Base-by-base conservation (phyloP, 768 basidiomycete genomes). In the Podaxis carcinomalis region DNA sequence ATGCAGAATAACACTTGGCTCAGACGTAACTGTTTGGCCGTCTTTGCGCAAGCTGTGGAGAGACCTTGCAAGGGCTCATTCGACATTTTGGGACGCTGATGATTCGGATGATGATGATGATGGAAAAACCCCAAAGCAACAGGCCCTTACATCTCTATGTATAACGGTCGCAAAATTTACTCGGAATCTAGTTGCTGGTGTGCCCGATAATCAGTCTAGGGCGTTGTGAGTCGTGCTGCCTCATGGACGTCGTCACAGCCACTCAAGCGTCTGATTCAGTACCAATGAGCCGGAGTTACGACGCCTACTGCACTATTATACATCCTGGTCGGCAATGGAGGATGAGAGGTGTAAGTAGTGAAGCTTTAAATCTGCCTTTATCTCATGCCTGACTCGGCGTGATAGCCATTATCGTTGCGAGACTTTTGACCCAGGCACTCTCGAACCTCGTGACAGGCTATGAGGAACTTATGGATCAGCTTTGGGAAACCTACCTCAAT, bases 361-460 rank as follows among this genome's bases (percentile, higher is more conserved):
- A 52, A 11, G 42, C 36, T 44, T 21, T 16, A 19, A n/a, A 19
- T 40, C 39, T 40, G 14, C 16, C 21, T 9, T 23, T 52, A 52
- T 52, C 23, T 37, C 56, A 49, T 58, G 51, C 37, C 28, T 54
- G 52, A 61, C 32, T 14, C 35, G 27, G 14, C 23, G 32, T 14
- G 36, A 54, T 44, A 95, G 94, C 83, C 61, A 78, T 84, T 57
- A 74, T 80, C 0, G 77, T 82, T 19, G 85, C 89, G 6, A 80
- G 90, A 14, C 80, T 91, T 61, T 75, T 92, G 28, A 78, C 87
- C 1, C 93, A 97, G 70, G 76, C 90, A 3, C 78, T 96, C 28
- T 90, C 93, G 19, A 97, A 97, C 70, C 77, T 93, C 23, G 81
- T 95, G 35, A 93, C 95, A 1, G 80, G 81, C 6, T 91, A 93